phyloP scores from a whole-genome alignment of 768 basidiomycete species.

The Tulasnella sp. region DNA sequence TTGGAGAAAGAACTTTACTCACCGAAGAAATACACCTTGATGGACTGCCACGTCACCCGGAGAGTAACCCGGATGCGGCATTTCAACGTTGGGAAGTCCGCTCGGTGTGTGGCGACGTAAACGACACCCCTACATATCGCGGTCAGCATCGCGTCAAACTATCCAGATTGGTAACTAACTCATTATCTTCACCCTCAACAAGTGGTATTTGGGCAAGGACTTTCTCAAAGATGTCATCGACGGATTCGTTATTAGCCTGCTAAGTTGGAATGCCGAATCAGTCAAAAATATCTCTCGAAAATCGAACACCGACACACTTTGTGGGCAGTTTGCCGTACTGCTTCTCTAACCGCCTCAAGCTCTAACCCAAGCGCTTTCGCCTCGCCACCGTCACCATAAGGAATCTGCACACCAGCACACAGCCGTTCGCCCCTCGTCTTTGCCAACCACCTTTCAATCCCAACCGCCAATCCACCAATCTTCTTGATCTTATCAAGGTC shows the following conservation, averaged over 20 bases:
- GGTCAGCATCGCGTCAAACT: not conserved
- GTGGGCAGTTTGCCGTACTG: conserved; percentile 15
- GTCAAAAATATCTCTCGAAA: conserved; percentile 34
- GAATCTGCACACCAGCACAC: conserved; percentile 40
- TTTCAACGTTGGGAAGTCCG: conserved; percentile 50
- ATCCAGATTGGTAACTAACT: conserved; percentile 34
- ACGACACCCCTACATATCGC: conserved; percentile 43
- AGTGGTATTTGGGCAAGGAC: conserved; percentile 68
- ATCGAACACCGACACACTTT: conserved; percentile 16
- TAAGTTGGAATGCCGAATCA: conserved; percentile 20
- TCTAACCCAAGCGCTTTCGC: conserved; percentile 68
- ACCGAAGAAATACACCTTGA: conserved; percentile 55
- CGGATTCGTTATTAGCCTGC: conserved; percentile 34
- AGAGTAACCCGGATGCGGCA: conserved; percentile 56
- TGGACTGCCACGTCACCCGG: conserved; percentile 54
- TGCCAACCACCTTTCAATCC: conserved; percentile 50
- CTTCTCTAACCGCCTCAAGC: conserved; percentile 38
- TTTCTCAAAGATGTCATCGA: conserved; percentile 62
- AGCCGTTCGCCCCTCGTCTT: conserved; percentile 49
- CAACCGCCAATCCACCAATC: conserved; percentile 63
- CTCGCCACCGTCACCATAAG: conserved; percentile 42
- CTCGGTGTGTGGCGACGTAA: conserved; percentile 62
- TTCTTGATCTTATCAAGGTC: conserved; percentile 59
- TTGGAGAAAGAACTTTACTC: conserved; percentile 21
- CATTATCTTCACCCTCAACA: conserved; percentile 47